phyloP scores from a whole-genome alignment of 371 early-diverging fungal species.

The Smittium culicis region DNA sequence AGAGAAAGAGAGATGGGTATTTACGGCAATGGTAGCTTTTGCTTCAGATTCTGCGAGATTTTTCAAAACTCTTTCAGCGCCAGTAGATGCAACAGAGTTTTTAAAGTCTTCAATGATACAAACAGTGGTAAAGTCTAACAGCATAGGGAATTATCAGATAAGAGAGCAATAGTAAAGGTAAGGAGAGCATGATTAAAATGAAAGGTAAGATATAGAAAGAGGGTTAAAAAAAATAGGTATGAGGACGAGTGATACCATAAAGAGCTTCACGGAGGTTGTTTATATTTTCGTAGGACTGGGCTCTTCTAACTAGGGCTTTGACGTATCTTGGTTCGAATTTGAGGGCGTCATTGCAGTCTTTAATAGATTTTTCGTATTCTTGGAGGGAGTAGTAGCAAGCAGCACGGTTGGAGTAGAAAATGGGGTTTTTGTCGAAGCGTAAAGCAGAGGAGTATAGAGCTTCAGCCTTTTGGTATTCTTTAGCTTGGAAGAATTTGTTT shows the following conservation, averaged over 20 bases:
- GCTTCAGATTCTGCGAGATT: slow-evolving; percentile 62
- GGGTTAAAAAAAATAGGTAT: neutral
- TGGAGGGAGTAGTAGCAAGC: slow-evolving; percentile 71
- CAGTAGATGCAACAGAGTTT: slow-evolving; percentile 57
- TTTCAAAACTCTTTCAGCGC: slow-evolving; percentile 83
- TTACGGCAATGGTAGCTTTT: slow-evolving; percentile 39
- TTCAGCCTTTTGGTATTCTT: slow-evolving; percentile 72
- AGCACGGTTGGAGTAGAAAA: slow-evolving; percentile 89
- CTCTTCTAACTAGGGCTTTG: slow-evolving; percentile 72
- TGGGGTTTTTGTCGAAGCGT: slow-evolving; percentile 54
- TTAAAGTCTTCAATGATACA: slow-evolving; percentile 89
- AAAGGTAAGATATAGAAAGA: too few relatives aligned
- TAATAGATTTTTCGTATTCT: slow-evolving; percentile 48
- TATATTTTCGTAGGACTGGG: slow-evolving; percentile 58
- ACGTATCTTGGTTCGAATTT: slow-evolving; percentile 58
- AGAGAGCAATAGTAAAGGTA: too few relatives aligned
- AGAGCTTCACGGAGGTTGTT: slow-evolving; percentile 57
- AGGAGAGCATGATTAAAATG: too few relatives aligned
- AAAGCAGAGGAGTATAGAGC: slow-evolving; percentile 79
- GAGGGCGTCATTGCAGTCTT: slow-evolving; percentile 53
- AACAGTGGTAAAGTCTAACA: slow-evolving; percentile 66
- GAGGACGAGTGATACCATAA: slow-evolving; percentile 32
- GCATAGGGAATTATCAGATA: too few relatives aligned
- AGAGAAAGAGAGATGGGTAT: too few relatives aligned
- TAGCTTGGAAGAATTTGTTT: slow-evolving; percentile 68